Conservation (phyloP, 2,329 filamentous ascomycete genomes). For the Venturia aucupariae region DNA sequence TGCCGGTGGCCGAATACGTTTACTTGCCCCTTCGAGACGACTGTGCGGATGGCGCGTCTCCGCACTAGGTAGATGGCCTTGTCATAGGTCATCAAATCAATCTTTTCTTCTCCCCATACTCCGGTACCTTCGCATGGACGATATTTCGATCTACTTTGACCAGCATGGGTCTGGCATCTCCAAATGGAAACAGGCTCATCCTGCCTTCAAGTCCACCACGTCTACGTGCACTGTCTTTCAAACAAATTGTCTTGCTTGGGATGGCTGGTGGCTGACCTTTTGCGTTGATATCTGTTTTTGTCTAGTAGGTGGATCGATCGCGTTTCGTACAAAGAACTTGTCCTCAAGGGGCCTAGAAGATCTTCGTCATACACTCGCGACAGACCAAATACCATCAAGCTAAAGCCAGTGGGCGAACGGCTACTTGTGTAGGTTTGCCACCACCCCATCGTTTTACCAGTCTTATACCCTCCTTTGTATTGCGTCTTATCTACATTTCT, state of each 20-base stretch:
- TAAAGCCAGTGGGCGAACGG: background rate
- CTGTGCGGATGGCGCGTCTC: background rate
- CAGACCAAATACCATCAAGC: background rate
- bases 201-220: background rate
- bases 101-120: background rate
- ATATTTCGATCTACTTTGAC: background rate
- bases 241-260: background rate
- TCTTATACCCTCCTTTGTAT: background rate
- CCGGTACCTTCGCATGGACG: background rate
- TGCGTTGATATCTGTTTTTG: background rate
- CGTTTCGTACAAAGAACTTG: conserved; percentile 5
- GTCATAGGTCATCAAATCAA: background rate
- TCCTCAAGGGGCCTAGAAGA: background rate
- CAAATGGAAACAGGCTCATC: background rate
- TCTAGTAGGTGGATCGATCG: background rate
- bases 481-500: background rate
- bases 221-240: background rate
- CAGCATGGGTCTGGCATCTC: background rate
- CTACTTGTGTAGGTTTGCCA: too few relatives aligned
- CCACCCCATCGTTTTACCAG: too few relatives aligned
- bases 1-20: background rate
- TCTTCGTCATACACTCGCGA: background rate
- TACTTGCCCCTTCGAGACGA: background rate
- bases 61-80: background rate
- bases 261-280: background rate